A percentile compares a stretch with the other conserved stretches of the same genome.
These are phyloP conservation scores for Stenocarpella maydis DNA, from an alignment of 2,329 filamentous ascomycete species.

Conservation along the genomic window DNA sequence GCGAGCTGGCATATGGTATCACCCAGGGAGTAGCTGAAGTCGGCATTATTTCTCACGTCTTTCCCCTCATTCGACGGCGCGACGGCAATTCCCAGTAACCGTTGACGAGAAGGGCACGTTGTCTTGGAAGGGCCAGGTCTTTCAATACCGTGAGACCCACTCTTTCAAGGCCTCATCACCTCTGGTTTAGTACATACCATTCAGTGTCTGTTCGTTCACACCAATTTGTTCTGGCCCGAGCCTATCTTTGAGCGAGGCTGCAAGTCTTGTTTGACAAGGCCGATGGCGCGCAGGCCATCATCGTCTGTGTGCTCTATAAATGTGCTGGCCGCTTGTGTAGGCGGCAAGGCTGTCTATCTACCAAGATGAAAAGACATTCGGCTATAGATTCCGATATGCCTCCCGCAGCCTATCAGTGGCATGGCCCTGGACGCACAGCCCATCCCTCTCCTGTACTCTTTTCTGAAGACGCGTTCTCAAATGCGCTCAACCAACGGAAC, in stretches of 20 bases:
- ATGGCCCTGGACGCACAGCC: background rate
- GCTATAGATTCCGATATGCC: background rate
- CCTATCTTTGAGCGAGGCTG: background rate
- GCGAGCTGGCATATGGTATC: background rate
- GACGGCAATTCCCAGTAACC: background rate
- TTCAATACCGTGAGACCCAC: conserved; percentile 9
- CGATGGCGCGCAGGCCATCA: background rate
- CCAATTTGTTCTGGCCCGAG: background rate
- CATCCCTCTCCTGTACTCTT: background rate
- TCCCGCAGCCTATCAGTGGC: conserved; percentile 2
- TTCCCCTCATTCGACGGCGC: background rate
- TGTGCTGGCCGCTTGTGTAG: background rate
- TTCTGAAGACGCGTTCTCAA: background rate
- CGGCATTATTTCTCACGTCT: background rate
- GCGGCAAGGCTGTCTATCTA: background rate
- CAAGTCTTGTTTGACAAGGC: background rate
- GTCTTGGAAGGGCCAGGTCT: conserved; percentile 5
- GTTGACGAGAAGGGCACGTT: conserved; percentile 8
- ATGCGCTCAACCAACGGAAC: background rate
- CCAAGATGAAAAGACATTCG: background rate
- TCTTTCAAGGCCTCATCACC: background rate
- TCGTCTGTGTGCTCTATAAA: background rate
- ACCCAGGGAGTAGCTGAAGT: background rate
- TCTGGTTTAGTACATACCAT: background rate
- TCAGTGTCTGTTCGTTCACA: background rate